Percentiles rank a stretch among this genome's conserved stretches.
Evolutionary conservation across 768 basidiomycete species (phyloP).

Genomic region (Suillus lakei): DNA sequence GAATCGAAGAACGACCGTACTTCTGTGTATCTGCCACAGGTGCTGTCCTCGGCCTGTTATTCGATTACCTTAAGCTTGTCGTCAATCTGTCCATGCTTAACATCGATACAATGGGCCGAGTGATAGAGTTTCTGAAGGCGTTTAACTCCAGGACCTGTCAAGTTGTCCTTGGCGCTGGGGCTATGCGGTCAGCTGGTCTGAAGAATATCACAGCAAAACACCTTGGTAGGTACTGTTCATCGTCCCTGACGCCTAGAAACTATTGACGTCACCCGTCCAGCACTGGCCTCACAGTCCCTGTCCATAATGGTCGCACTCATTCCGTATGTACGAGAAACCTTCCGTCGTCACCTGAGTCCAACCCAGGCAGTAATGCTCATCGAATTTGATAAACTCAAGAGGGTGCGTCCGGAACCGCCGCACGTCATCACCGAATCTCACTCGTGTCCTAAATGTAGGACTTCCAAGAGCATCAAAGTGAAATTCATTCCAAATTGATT

Average conservation of each 20-base stretch:
- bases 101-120: constrained; percentile 92
- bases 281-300: constrained; percentile 93
- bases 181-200: constrained; percentile 97
- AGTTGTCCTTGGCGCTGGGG: constrained; percentile 96
- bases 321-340: constrained; percentile 94
- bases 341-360: constrained; percentile 89
- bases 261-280: constrained; percentile 44
- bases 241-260: constrained; percentile 13
- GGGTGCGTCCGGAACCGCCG: constrained; percentile 56
- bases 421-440: constrained; percentile 6
- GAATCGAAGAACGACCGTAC: constrained; percentile 84
- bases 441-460: constrained; percentile 54
- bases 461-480: constrained; percentile 99
- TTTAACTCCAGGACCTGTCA: constrained; percentile 99
- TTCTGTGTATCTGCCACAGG: constrained; percentile 87
- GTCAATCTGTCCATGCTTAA: constrained; percentile 88
- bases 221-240: constrained; percentile 61
- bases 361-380: constrained; percentile 97
- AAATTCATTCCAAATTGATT: constrained; percentile 96
- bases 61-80: constrained; percentile 88
- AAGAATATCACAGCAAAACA: constrained; percentile 99
- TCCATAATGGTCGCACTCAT: constrained; percentile 94
- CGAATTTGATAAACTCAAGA: constrained; percentile 97
- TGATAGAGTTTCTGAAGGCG: constrained; percentile 95
- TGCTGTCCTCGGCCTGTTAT: constrained; percentile 68